A percentile compares a stretch with the other conserved stretches of the same genome.
Evolutionary conservation across 2,329 filamentous ascomycete genomes (phyloP).

Genomic region (Hymenotorrendiella dingleyae): DNA sequence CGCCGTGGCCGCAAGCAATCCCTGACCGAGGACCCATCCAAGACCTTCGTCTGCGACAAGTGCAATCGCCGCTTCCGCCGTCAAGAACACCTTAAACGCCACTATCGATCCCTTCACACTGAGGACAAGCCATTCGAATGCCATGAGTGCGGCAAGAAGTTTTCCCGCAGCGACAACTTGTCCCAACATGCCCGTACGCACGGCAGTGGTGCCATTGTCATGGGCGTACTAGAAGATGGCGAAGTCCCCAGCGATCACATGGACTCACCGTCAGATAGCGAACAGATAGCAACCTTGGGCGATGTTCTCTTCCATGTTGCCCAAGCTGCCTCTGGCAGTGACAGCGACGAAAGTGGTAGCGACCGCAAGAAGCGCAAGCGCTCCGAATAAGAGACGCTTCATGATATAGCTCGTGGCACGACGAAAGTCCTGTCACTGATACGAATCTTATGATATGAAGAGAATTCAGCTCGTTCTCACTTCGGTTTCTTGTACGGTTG

Average conservation of each 20-base stretch:
- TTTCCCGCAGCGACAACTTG: slow-evolving; percentile 95
- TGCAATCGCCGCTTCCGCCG: slow-evolving; percentile 97
- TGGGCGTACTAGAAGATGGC: slow-evolving; percentile 75
- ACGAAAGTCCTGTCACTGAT: slow-evolving; percentile 13
- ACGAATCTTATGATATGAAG: slow-evolving; percentile 27
- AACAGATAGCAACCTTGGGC: slow-evolving; percentile 64
- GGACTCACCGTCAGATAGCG: slow-evolving; percentile 38
- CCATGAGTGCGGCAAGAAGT: slow-evolving; percentile 97
- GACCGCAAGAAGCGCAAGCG: slow-evolving; percentile 56
- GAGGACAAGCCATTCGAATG: slow-evolving; percentile 99
- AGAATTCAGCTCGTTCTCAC: slow-evolving; percentile 23
- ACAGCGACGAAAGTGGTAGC: slow-evolving; percentile 51
- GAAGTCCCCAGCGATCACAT: slow-evolving; percentile 45
- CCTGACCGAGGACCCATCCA: slow-evolving; percentile 92
- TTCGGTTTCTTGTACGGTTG: slow-evolving; percentile 21
- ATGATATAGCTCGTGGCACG: too few relatives aligned
- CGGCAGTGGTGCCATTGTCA: slow-evolving; percentile 80
- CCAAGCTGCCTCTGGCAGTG: slow-evolving; percentile 63
- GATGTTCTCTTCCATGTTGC: slow-evolving; percentile 79
- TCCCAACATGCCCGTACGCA: slow-evolving; percentile 94
- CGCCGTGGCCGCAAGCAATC: slow-evolving; percentile 98
- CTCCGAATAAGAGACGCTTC: slow-evolving; percentile 49
- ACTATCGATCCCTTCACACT: slow-evolving; percentile 97
- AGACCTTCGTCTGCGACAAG: slow-evolving; percentile 94
- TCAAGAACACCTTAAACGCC: slow-evolving; percentile 96